Evolutionary conservation across 306 rosid genomes (phyloP), one percentile per base, ranked within the genome.

Genomic region (Clitoria ternatea): DNA sequence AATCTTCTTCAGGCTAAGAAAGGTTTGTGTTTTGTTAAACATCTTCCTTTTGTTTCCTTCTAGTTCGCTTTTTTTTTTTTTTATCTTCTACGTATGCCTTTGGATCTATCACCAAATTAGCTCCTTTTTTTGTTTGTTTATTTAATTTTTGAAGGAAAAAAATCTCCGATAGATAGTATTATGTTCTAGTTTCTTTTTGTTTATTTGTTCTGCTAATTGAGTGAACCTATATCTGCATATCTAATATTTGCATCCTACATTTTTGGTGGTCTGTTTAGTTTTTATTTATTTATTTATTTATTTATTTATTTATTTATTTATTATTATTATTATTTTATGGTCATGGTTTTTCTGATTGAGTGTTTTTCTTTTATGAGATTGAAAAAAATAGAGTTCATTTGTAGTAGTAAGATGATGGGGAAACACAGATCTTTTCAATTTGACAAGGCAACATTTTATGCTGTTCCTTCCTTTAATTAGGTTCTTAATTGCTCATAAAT

Each of bases 1-100:
- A 84, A 36, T 75, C 92, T 94, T 64, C 99, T 94, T 42, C 99
- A 91, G 77, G 95, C 92, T 48, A 89, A 80, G 75, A 80, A 83
- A 91, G 88, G 99, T 83, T 85, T 13, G 37, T 20, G 2, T 33
- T 53, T 77, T 43, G 57, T 30, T 5, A 19, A 32, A 37, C 10
- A n/a, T 62, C 39, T 66, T 22, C 0, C 7, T 45, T 59, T 55
- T 17, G 20, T 2, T 11, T 1, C 12, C n/a, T n/a, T n/a, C n/a
- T n/a, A n/a, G n/a, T 54, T 65, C 11, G 11, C 45, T n/a, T 63
- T 0, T 19, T 62, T 66, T 44, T 40, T 32, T 14, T 56, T 52
- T 42, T 24, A 23, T 68, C 6, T 36, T n/a, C 61, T 56, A 10
- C 0, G 44, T 19, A 33, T 65, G 3, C 15, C 30, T 42, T 62